These are phyloP conservation scores for Diaporthe citrichinensis DNA, from an alignment of 2,329 filamentous ascomycete species.

Conservation along the genomic window DNA sequence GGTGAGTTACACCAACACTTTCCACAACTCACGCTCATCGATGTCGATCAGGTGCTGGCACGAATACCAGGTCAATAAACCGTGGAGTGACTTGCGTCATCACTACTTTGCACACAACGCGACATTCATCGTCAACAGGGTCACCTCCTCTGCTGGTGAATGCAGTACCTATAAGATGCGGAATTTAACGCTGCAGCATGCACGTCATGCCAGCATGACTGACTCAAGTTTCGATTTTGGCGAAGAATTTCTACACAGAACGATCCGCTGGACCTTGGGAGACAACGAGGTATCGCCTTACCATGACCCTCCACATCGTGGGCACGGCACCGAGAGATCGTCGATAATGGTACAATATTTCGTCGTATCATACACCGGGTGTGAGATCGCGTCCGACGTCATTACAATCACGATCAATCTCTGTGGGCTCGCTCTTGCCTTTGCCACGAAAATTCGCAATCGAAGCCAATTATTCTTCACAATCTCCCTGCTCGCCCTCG, in stretches of 20 bases:
- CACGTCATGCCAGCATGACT: neutral
- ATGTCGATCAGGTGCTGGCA: neutral
- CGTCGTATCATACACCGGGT: neutral
- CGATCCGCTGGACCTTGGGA: slow-evolving; percentile 4
- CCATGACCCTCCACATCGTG: neutral
- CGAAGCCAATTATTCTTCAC: neutral
- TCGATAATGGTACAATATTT: slow-evolving; percentile 9
- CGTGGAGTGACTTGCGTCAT: neutral
- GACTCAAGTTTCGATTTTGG: neutral
- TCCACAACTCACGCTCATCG: neutral
- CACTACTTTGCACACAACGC: slow-evolving; percentile 6
- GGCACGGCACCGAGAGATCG: neutral
- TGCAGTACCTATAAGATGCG: slow-evolving; percentile 3
- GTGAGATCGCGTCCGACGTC: neutral
- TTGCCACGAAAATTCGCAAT: neutral
- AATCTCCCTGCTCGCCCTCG: slow-evolving; percentile 3
- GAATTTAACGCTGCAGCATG: slow-evolving; percentile 1
- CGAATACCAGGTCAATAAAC: neutral
- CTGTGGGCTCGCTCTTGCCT: neutral
- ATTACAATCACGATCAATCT: slow-evolving; percentile 5
- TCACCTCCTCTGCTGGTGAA: neutral
- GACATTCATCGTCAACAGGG: slow-evolving; percentile 1
- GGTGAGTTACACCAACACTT: neutral
- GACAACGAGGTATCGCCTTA: neutral
- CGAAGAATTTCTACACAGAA: neutral